Evolutionary conservation across 2,329 filamentous ascomycete genomes (phyloP).

Genomic region (Dactylella cylindrospora): DNA sequence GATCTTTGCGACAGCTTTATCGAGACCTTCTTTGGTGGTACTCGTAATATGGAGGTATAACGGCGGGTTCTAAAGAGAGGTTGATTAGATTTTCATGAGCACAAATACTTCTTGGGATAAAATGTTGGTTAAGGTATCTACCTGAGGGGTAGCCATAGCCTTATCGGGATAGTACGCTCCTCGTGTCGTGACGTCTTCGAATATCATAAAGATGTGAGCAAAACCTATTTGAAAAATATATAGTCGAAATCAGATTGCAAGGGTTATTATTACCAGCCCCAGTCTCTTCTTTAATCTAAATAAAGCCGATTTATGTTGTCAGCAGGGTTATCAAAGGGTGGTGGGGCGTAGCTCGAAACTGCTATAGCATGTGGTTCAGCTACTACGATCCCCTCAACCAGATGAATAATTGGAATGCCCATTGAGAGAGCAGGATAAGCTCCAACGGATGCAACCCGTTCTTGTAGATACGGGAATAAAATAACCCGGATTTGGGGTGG

Average conservation of each 20-base stretch:
- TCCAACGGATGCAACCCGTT: too few species aligned
- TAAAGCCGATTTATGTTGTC: conserved; percentile 62
- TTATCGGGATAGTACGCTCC: conserved; percentile 97
- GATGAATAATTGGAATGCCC: conserved; percentile 44
- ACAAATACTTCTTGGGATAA: conserved; percentile 4
- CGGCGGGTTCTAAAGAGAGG: conserved; percentile 71
- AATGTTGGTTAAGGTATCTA: conserved; percentile 58
- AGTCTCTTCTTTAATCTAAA: conserved; percentile 99
- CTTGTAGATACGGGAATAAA: conserved; percentile 55
- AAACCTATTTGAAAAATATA: conserved; percentile 59
- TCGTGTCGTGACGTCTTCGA: conserved; percentile 95
- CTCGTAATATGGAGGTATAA: conserved; percentile 95
- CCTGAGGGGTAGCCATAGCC: conserved; percentile 89
- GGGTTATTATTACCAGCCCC: conserved; percentile 90
- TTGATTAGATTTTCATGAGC: conserved; percentile 9
- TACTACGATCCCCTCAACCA: conserved; percentile 64
- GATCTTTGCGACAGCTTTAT: conserved; percentile 82
- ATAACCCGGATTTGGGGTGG: conserved; percentile 64
- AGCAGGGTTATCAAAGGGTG: conserved; percentile 39
- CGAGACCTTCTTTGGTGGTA: conserved; percentile 85
- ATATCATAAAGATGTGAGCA: conserved; percentile 60
- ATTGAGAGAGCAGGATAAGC: too few species aligned
- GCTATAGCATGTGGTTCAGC: conserved; percentile 71
- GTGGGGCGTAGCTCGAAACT: conserved; percentile 51
- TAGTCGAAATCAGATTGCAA: conserved; percentile 56